Evolutionary conservation across 768 basidiomycete species (phyloP).

Genomic region (Trametes coccinea): DNA sequence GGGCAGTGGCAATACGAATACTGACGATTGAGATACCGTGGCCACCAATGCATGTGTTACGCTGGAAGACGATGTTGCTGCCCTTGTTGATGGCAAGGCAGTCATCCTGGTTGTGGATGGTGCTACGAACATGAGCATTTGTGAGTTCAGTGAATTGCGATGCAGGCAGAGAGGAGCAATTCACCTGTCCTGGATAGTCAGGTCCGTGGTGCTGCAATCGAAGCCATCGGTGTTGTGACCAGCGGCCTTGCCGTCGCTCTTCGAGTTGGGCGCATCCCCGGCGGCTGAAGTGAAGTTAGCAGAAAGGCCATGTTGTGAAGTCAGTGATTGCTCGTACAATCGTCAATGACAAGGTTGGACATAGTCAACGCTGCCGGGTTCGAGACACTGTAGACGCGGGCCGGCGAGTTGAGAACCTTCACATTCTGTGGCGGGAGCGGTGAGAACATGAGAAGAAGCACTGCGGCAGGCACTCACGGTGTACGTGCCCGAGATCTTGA

Average conservation of each 20-base stretch:
- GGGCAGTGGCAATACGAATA: too few relatives aligned
- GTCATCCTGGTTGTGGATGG: conserved; percentile 45
- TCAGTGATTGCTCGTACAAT: conserved; percentile 44
- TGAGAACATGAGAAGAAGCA: conserved; percentile 1
- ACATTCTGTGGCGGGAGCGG: conserved; percentile 30
- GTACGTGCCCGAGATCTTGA: conserved; percentile 43
- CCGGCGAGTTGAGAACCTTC: conserved; percentile 43
- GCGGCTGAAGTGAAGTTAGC: conserved; percentile 39
- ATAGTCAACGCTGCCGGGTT: conserved; percentile 37
- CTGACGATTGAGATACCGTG: conserved; percentile 62
- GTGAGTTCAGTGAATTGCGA: neutral
- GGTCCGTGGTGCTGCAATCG: conserved; percentile 30
- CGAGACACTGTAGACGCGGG: conserved; percentile 33
- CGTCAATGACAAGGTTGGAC: conserved; percentile 50
- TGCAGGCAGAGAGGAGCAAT: neutral
- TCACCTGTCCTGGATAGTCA: conserved; percentile 31
- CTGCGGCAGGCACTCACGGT: conserved; percentile 25
- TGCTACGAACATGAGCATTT: neutral
- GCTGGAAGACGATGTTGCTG: conserved; percentile 39
- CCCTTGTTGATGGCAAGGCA: conserved; percentile 56
- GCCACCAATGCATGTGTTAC: conserved; percentile 54
- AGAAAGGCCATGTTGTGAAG: neutral
- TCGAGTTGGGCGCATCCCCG: conserved; percentile 51
- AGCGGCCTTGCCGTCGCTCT: conserved; percentile 50
- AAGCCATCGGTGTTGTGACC: conserved; percentile 43